phyloP scores from a whole-genome alignment of 805 yeast species.

The Saturnispora silvae region DNA sequence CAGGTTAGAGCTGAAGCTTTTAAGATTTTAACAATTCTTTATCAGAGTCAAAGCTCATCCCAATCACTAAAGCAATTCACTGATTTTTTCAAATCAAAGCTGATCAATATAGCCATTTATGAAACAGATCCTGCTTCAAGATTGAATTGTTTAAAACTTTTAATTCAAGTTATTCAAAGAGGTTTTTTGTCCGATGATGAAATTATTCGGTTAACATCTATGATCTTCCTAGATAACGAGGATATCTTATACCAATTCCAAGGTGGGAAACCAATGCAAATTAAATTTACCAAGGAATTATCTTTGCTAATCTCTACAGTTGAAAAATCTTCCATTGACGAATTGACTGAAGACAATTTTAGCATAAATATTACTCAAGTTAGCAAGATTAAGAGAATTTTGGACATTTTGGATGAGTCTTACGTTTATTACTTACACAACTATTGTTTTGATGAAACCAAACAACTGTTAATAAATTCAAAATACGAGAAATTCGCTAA shows the following conservation, averaged over 20 bases:
- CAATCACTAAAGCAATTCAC: constrained; percentile 70
- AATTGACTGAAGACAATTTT: constrained; percentile 25
- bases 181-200: constrained; percentile 61
- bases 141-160: constrained; percentile 37
- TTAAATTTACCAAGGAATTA: constrained; percentile 34
- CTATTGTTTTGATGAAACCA: constrained; percentile 10
- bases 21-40: constrained; percentile 40
- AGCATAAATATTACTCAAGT: constrained; percentile 21
- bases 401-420: constrained; percentile 24
- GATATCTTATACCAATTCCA: constrained; percentile 18
- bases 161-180: constrained; percentile 43
- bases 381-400: constrained; percentile 20
- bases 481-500: constrained; percentile 14
- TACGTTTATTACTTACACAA: constrained; percentile 16
- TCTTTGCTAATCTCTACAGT: constrained; percentile 43
- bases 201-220: constrained; percentile 31
- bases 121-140: constrained; percentile 51
- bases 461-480: constrained; percentile 12
- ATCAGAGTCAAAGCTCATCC: constrained; percentile 33
- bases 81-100: constrained; percentile 55
- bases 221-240: constrained; percentile 26
- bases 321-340: constrained; percentile 31
- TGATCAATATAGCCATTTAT: constrained; percentile 49
- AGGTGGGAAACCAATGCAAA: constrained; percentile 16
- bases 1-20: constrained; percentile 57